These are phyloP conservation scores for Neurospora sublineolata DNA, from an alignment of 495 filamentous ascomycete genomes.

Conservation along the genomic window DNA sequence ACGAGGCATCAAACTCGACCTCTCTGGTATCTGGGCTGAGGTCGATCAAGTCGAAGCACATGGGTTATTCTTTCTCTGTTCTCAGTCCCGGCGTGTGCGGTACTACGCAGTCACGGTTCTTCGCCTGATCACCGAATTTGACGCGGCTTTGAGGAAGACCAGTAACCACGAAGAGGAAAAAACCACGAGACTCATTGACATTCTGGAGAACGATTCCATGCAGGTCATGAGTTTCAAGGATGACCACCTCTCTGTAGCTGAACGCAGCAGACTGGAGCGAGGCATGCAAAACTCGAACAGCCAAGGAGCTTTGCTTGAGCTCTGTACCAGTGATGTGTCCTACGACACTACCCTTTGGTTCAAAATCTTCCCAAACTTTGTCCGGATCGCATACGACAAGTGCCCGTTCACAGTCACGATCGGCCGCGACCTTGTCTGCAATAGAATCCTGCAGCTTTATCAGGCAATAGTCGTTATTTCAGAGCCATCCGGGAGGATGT, in stretches of 20 bases:
- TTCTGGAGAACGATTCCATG: constrained; percentile 80
- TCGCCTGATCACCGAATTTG: constrained; percentile 86
- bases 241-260: constrained; percentile 81
- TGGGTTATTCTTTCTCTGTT: constrained; percentile 96
- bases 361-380: constrained; percentile 92
- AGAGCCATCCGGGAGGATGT: constrained; percentile 53
- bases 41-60: constrained; percentile 96
- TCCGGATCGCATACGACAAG: constrained; percentile 79
- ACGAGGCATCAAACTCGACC: constrained; percentile 64
- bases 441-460: constrained; percentile 84
- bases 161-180: constrained; percentile 40
- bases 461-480: constrained; percentile 66
- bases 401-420: constrained; percentile 85
- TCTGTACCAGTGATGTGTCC: constrained; percentile 89
- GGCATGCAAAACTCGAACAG: constrained; percentile 76
- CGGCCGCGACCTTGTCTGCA: constrained; percentile 83
- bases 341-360: constrained; percentile 95
- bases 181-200: constrained; percentile 64
- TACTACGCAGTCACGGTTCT: constrained; percentile 86
- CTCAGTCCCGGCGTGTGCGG: constrained; percentile 79
- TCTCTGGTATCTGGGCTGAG: constrained; percentile 76
- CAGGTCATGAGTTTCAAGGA: constrained; percentile 87
- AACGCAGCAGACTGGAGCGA: constrained; percentile 83
- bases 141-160: constrained; percentile 68
- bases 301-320: constrained; percentile 77